Evolutionary conservation across 2,329 filamentous ascomycete genomes (phyloP).

Genomic region (Leptographium radiaticola): DNA sequence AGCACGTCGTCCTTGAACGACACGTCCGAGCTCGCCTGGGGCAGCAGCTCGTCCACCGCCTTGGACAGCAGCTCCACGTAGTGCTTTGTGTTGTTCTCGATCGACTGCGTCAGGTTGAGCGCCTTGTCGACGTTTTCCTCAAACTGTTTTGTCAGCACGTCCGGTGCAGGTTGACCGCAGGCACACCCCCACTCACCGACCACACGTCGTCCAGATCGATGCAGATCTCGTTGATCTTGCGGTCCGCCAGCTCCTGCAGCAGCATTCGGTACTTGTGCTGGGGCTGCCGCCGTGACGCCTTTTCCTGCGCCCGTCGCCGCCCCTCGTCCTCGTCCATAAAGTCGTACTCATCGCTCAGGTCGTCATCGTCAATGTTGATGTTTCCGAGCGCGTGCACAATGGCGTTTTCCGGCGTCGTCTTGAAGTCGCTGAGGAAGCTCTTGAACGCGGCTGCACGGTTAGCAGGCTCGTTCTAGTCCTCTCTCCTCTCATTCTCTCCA

Average conservation of each 20-base stretch:
- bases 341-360: constrained; percentile 80
- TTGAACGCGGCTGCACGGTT: constrained; percentile 56
- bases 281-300: constrained; percentile 37
- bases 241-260: constrained; percentile 76
- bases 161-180: neutral
- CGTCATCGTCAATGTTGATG: constrained; percentile 78
- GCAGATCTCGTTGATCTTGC: constrained; percentile 60
- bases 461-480: too few species aligned
- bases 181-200: constrained; percentile 38
- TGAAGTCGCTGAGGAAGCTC: constrained; percentile 79
- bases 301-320: constrained; percentile 36
- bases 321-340: constrained; percentile 76
- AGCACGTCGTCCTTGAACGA: constrained; percentile 97
- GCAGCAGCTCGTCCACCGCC: constrained; percentile 79
- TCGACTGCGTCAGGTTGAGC: constrained; percentile 64
- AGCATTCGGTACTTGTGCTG: constrained; percentile 81
- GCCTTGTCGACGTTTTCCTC: constrained; percentile 56
- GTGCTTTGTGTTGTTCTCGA: constrained; percentile 85
- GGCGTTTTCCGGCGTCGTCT: constrained; percentile 57
- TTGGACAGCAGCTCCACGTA: constrained; percentile 86
- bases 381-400: constrained; percentile 72
- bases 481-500: too few species aligned
- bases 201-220: constrained; percentile 85
- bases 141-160: constrained; percentile 40
- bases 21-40: constrained; percentile 61